These are phyloP conservation scores for Penicillium bovifimosum DNA, from an alignment of 495 filamentous ascomycete genomes.

Conservation along the genomic window DNA sequence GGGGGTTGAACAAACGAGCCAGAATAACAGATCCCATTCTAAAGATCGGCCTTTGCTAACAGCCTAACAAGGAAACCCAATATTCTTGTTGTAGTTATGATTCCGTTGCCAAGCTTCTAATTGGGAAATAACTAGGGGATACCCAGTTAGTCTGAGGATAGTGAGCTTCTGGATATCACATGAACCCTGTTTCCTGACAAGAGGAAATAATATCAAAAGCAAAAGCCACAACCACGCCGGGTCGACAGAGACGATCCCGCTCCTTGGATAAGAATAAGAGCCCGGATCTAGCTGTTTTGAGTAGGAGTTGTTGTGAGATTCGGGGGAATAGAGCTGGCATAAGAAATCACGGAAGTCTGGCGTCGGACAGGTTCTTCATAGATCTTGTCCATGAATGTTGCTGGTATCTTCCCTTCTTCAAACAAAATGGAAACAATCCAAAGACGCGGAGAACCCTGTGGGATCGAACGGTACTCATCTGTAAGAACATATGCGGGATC, in stretches of 20 bases:
- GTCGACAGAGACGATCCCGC: neutral
- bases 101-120: too few relatives aligned
- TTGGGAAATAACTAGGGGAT: too few relatives aligned
- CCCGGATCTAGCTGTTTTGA: neutral
- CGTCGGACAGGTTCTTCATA: neutral
- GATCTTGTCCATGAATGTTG: neutral
- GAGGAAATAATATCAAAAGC: neutral
- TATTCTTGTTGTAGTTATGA: too few relatives aligned
- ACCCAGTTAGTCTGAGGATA: too few relatives aligned
- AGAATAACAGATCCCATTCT: too few relatives aligned
- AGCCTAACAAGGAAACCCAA: too few relatives aligned
- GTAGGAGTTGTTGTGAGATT: neutral
- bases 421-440: neutral
- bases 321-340: neutral
- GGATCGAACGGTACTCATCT: neutral
- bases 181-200: too few relatives aligned
- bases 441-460: neutral
- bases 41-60: too few relatives aligned
- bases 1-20: too few relatives aligned
- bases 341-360: neutral
- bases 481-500: constrained; percentile 3
- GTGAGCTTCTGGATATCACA: neutral
- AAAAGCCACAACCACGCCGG: neutral
- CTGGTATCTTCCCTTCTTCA: constrained; percentile 1
- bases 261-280: neutral